Evolutionary conservation across 2,329 filamentous ascomycete species (phyloP), one percentile per base, ranked within the genome.

Genomic region (Fusarium illudens): DNA sequence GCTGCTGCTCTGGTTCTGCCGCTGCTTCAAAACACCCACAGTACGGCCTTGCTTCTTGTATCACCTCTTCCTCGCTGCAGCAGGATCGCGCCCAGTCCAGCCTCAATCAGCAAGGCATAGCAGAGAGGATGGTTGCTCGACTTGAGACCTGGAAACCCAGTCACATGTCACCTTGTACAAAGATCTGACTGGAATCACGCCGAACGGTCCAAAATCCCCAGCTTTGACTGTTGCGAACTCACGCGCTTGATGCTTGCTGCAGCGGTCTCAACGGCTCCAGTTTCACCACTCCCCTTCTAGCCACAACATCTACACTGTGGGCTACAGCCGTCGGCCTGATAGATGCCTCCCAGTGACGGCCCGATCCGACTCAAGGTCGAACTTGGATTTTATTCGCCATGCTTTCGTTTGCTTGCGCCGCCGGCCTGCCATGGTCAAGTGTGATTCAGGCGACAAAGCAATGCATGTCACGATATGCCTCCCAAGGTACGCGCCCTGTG

Each of bases 81-180:
- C 59, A 52, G 59, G 58, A 60, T 57, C 55, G 51, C 58, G 58
- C 62, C 58, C 66, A 54, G 36, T 42, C 60, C 58, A 64, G 49
- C 62, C 59, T 61, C 58, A 60, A 59, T 56, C 49, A 65, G 46
- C 33, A 54, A 54, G 46, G 33, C 49, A 34, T 51, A 19, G 22
- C 48, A 64, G 34, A 65, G 39, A 54, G 30, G 56, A 65, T 62
- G 55, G 48, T 53, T 64, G 57, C 60, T 63, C 63, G 60, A 67
- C 73, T 70, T 64, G 48, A 70, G 73, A 70, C 71, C 75, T 75
- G 75, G 49, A 79, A 79, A 83, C 42, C 76, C 72, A 78, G 79
- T 84, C 82, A 84, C 80, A 80, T 84, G 75, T 73, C 77, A 85
- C 83, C 82, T 73, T 59, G 56, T 53, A 75, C 72, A 75, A 54